Evolutionary conservation across 805 yeast genomes (phyloP).

Genomic region (Wickerhamiella alocasiicola): DNA sequence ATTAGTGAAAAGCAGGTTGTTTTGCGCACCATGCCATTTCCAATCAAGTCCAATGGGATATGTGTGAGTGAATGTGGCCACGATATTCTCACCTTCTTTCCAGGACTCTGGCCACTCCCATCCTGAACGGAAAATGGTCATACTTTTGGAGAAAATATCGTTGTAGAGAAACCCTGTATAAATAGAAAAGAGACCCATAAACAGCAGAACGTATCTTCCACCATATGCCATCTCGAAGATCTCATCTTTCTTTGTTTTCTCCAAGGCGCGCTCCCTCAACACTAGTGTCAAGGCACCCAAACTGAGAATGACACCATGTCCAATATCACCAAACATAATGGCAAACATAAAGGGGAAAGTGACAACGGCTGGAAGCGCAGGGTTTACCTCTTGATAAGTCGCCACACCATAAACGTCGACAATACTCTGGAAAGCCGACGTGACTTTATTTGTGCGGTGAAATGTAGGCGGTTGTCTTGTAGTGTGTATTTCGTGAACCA

Average conservation of each 20-base stretch:
- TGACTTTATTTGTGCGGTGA: conserved; percentile 84
- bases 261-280: conserved; percentile 55
- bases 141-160: conserved; percentile 82
- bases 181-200: conserved; percentile 95
- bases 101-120: conserved; percentile 76
- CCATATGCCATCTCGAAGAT: conserved; percentile 90
- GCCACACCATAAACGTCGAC: conserved; percentile 95
- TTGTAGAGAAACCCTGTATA: conserved; percentile 91
- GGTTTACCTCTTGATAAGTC: conserved; percentile 86
- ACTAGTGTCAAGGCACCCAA: conserved; percentile 62
- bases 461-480: conserved; percentile 85
- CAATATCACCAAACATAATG: conserved; percentile 96
- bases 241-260: conserved; percentile 65
- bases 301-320: conserved; percentile 80
- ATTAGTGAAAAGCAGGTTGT: conserved; percentile 76
- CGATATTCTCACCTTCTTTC: conserved; percentile 36
- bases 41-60: conserved; percentile 84
- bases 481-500: conserved; percentile 52
- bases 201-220: conserved; percentile 79
- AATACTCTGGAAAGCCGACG: conserved; percentile 81
- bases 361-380: conserved; percentile 85
- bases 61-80: conserved; percentile 46
- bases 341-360: conserved; percentile 99
- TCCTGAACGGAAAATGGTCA: conserved; percentile 76
- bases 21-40: conserved; percentile 97